phyloP scores from a whole-genome alignment of 2,329 filamentous ascomycete species.

The Saccharata proteae region DNA sequence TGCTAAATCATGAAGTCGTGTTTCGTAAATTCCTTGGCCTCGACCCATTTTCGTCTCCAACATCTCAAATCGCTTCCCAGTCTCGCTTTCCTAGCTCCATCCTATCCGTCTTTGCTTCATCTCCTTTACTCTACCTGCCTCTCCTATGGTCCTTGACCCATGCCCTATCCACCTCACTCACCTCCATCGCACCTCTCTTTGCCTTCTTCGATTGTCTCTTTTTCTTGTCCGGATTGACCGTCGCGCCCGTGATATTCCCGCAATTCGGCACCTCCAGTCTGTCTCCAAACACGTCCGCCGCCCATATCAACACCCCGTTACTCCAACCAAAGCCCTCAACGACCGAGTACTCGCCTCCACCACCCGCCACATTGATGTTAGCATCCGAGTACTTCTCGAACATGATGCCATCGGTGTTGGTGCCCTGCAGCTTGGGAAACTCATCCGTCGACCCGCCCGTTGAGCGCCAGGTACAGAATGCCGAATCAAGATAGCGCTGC shows the following conservation, averaged over 20 bases:
- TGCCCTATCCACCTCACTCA: constrained; percentile 5
- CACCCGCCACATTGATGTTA: constrained; percentile 47
- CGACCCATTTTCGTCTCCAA: too few relatives aligned
- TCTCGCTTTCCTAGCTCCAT: too few relatives aligned
- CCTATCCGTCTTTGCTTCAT: too few relatives aligned
- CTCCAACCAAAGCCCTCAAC: constrained; percentile 62
- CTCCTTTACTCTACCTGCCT: background rate
- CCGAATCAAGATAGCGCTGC: constrained; percentile 54
- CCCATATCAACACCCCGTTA: constrained; percentile 57
- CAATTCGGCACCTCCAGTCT: constrained; percentile 42
- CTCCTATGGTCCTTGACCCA: constrained; percentile 6
- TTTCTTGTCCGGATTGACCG: constrained; percentile 1
- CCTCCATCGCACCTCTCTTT: constrained; percentile 4
- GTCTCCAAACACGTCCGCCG: constrained; percentile 48
- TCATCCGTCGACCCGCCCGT: constrained; percentile 50
- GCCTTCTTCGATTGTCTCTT: constrained; percentile 1
- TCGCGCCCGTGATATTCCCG: constrained; percentile 5
- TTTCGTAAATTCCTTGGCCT: too few relatives aligned
- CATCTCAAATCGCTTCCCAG: too few relatives aligned
- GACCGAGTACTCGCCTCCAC: constrained; percentile 57
- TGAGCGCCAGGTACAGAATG: constrained; percentile 59
- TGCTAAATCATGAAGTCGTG: too few relatives aligned
- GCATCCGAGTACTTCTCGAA: constrained; percentile 59
- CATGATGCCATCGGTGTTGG: constrained; percentile 45
- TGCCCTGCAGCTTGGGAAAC: constrained; percentile 38